Conservation (phyloP, 2,329 filamentous ascomycete species). For the Diaporthe vaccinii region DNA sequence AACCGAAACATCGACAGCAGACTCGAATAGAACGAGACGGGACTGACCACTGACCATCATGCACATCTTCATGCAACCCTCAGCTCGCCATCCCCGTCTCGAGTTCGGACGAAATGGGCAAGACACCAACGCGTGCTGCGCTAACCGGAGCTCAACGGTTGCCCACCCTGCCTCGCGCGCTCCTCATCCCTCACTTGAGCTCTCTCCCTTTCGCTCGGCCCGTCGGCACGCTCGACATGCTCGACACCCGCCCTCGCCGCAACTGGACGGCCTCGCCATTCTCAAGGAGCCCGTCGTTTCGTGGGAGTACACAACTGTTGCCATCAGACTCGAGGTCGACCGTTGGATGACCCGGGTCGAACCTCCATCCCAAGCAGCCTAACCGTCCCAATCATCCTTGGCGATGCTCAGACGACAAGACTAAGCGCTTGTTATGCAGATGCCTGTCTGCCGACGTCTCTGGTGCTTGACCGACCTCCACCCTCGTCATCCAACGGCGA, state of each 20-base stretch:
- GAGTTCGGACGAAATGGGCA: slow-evolving; percentile 22
- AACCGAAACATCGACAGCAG: slow-evolving; percentile 37
- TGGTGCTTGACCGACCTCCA: slow-evolving; percentile 26
- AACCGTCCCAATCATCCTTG: slow-evolving; percentile 4
- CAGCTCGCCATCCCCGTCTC: neutral
- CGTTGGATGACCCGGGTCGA: slow-evolving; percentile 10
- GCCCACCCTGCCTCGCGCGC: slow-evolving; percentile 8
- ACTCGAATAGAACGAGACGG: slow-evolving; percentile 32
- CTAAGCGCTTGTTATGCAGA: slow-evolving; percentile 16
- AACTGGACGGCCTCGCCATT: neutral
- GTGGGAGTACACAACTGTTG: neutral
- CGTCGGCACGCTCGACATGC: neutral
- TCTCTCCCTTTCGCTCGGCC: slow-evolving; percentile 5
- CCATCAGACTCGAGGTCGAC: neutral
- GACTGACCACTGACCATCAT: slow-evolving; percentile 18
- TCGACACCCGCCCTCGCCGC: neutral
- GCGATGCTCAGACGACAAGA: slow-evolving; percentile 27
- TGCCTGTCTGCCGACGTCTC: slow-evolving; percentile 30
- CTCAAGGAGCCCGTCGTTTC: slow-evolving; percentile 25
- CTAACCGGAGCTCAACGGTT: slow-evolving; percentile 7
- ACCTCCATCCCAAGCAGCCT: slow-evolving; percentile 15
- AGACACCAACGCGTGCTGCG: neutral
- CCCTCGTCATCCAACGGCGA: slow-evolving; percentile 27
- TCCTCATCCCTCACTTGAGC: neutral
- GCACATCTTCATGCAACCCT: slow-evolving; percentile 30